Base-by-base conservation (phyloP, 495 filamentous ascomycete species). In the Hypoxylon lienhwacheense region DNA sequence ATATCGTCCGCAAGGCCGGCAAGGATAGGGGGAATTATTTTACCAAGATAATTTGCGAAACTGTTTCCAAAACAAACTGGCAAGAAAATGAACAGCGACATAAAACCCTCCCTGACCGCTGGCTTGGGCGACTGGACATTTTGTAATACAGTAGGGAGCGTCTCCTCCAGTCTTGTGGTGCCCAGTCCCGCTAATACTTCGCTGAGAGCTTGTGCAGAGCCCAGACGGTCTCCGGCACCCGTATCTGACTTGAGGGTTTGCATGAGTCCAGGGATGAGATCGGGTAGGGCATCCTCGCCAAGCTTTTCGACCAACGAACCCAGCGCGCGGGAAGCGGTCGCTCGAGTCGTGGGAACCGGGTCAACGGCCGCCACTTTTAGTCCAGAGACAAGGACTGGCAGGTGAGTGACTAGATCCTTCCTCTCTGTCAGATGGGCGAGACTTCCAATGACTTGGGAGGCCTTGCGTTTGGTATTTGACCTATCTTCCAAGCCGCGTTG, bases 41-140 rank as follows among this genome's bases (percentile, higher is more conserved):
- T 89, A 77, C 85, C 88, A 42, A 98, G 86, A 65, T 98, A 98
- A 64, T 88, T 86, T 54, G 93, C 89, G 68, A 98, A 98, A 74
- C 91, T 95, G 77, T 97, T 97, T 59, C 93, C 93, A 66, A 98
- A 98, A 72, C 93, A 98, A 48, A 95, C 95, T 12, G 93, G 93
- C 72, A 98, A 83, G 79, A 95, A 98, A 58, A 98, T 97, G 73
- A 98, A 98, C 31, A 98, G 80, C 20, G 93, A 96, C 93, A 98
- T 98, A 78, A 97, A 98, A 26, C 93, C 93, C 77, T 98, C 93
- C 53, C 93, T 85, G 51, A 97, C 89, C 55, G 89, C 79, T 14
- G 93, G 70, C 69, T 96, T 97, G 42, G 89, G 80, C 64, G 93
- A 97, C 57, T 88, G 83, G 41, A 95, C 91, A 59, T 98, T 98